These are phyloP conservation scores for Echria macrotheca DNA, from an alignment of 495 filamentous ascomycete genomes.

Conservation along the genomic window DNA sequence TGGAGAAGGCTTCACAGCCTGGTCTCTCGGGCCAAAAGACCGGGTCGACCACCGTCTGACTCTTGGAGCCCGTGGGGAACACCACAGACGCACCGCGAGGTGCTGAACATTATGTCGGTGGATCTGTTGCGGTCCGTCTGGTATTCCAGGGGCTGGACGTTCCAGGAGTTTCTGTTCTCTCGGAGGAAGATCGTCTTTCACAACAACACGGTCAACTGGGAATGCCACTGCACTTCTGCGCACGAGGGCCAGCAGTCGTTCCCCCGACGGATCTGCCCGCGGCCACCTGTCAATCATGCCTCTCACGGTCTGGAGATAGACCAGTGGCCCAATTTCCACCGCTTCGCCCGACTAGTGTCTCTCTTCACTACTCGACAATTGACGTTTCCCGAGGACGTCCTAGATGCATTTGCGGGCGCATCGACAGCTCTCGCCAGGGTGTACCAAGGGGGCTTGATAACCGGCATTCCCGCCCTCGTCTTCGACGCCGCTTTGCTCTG, in stretches of 20 bases:
- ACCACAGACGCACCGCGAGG: slow-evolving; percentile 4
- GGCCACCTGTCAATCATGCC: neutral
- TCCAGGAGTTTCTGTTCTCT: neutral
- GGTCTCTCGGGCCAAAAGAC: neutral
- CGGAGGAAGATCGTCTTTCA: neutral
- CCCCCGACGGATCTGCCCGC: neutral
- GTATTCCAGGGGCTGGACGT: neutral
- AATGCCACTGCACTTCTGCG: slow-evolving; percentile 10
- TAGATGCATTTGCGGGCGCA: slow-evolving; percentile 19
- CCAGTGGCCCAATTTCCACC: slow-evolving; percentile 18
- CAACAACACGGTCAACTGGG: neutral
- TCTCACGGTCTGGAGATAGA: slow-evolving; percentile 3
- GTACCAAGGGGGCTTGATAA: slow-evolving; percentile 12
- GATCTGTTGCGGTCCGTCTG: slow-evolving; percentile 10
- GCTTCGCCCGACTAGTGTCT: slow-evolving; percentile 11
- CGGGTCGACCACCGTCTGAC: neutral
- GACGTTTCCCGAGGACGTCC: slow-evolving; percentile 9
- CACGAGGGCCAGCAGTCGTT: slow-evolving; percentile 10
- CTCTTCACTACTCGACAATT: slow-evolving; percentile 9
- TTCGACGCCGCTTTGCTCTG: slow-evolving; percentile 19
- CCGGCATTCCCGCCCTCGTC: slow-evolving; percentile 13
- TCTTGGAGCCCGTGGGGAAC: neutral
- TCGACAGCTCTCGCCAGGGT: neutral
- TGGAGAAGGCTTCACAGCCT: neutral
- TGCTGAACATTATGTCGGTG: slow-evolving; percentile 6